Percentiles rank a stretch among this genome's conserved stretches.
Conservation (phyloP, 148 eudicot genomes). For the Suaeda aralocaspica region DNA sequence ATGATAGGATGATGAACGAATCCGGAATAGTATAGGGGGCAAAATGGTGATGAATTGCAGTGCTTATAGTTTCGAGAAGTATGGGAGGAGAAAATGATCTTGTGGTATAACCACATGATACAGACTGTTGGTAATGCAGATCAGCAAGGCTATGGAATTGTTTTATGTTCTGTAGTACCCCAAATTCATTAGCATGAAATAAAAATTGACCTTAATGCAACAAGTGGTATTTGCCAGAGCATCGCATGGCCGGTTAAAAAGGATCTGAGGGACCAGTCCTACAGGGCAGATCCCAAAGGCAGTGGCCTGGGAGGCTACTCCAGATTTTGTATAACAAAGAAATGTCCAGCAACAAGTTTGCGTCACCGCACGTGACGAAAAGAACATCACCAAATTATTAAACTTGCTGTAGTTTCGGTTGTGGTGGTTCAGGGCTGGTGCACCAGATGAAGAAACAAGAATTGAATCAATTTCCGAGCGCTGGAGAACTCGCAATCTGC, state of each 20-base stretch:
- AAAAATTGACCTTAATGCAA: constrained; percentile 66
- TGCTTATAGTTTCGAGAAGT: too few species aligned
- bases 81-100: too few species aligned
- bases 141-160: too few species aligned
- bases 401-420: constrained; percentile 38
- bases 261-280: constrained; percentile 53
- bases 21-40: too few species aligned
- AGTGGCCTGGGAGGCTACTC: constrained; percentile 41
- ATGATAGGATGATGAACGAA: too few species aligned
- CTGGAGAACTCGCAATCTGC: constrained; percentile 41
- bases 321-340: constrained; percentile 46
- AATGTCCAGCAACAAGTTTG: constrained; percentile 16
- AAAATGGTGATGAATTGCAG: too few species aligned
- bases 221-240: constrained; percentile 78
- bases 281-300: constrained; percentile 37
- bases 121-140: too few species aligned
- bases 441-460: constrained; percentile 39
- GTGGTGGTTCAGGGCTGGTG: constrained; percentile 42
- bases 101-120: too few species aligned
- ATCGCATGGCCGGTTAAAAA: constrained; percentile 72
- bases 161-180: too few species aligned
- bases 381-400: constrained; percentile 37
- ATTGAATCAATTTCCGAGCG: constrained; percentile 50
- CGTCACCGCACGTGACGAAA: neutral
- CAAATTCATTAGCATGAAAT: too few species aligned